Percentiles rank a stretch among this genome's conserved stretches.
These are phyloP conservation scores for Flaveria trinervia DNA, from an alignment of 129 eudicot species.

Conservation along the genomic window DNA sequence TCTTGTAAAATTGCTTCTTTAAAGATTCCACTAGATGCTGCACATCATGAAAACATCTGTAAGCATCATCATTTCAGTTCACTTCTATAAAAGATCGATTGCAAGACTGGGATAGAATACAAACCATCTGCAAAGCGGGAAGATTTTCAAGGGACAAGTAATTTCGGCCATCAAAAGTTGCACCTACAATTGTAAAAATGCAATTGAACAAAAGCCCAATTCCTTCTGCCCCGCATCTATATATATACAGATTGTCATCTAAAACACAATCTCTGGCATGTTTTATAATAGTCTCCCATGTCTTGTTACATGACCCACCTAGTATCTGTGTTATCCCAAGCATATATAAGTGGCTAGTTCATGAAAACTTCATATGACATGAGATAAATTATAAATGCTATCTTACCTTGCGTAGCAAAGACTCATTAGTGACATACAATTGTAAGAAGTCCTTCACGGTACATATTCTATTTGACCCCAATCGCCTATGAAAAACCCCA, in stretches of 20 bases:
- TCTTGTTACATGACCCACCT: constrained; percentile 53
- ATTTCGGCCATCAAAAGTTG: constrained; percentile 53
- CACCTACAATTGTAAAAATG: constrained; percentile 52
- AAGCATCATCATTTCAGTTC: neutral
- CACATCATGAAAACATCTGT: constrained; percentile 9
- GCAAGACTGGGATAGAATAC: constrained; percentile 19
- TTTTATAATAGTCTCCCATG: constrained; percentile 55
- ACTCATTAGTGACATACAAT: constrained; percentile 43
- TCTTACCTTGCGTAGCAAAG: constrained; percentile 54
- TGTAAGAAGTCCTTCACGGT: constrained; percentile 60
- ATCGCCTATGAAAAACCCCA: constrained; percentile 57
- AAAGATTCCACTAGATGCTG: constrained; percentile 59
- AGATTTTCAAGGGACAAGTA: constrained; percentile 44
- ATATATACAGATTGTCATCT: constrained; percentile 44
- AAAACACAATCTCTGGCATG: constrained; percentile 60
- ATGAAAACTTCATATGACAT: neutral
- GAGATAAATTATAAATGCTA: neutral
- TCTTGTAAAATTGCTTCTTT: constrained; percentile 48
- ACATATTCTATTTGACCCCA: constrained; percentile 34
- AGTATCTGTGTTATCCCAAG: constrained; percentile 45
- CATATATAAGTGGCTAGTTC: neutral
- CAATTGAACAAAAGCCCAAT: constrained; percentile 50
- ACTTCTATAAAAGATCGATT: neutral
- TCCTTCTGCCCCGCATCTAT: constrained; percentile 38
- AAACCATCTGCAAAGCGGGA: constrained; percentile 51